Percentiles rank a stretch among this genome's conserved stretches.
These are phyloP conservation scores for Boletellus ananas DNA, from an alignment of 768 basidiomycete species.

Conservation along the genomic window DNA sequence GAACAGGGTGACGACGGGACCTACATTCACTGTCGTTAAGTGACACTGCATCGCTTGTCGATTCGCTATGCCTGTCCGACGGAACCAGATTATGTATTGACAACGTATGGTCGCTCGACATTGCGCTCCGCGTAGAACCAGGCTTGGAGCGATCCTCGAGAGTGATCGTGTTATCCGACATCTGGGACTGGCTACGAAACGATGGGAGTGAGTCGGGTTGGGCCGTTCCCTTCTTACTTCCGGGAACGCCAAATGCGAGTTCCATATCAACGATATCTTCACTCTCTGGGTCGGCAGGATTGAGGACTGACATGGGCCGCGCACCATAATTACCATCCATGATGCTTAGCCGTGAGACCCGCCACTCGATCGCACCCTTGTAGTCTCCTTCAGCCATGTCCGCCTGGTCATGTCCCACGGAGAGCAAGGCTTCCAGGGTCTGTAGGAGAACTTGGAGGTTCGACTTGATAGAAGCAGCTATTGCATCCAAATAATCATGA, in stretches of 20 bases:
- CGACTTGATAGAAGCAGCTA: constrained; percentile 49
- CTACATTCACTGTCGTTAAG: constrained; percentile 26
- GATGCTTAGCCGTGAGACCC: constrained; percentile 66
- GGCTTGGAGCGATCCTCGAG: constrained; percentile 24
- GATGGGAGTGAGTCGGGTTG: constrained; percentile 25
- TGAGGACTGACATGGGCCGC: constrained; percentile 37
- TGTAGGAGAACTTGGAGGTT: constrained; percentile 56
- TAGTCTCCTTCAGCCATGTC: constrained; percentile 68
- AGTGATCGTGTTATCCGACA: constrained; percentile 34
- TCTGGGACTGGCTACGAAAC: constrained; percentile 32
- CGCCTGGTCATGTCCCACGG: constrained; percentile 67
- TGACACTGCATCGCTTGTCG: constrained; percentile 18
- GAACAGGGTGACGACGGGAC: background rate
- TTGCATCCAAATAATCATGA: constrained; percentile 45
- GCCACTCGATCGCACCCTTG: constrained; percentile 72
- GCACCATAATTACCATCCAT: constrained; percentile 49
- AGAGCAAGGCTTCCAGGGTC: constrained; percentile 58
- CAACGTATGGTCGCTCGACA: constrained; percentile 24
- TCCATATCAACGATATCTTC: constrained; percentile 60
- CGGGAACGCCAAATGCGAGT: constrained; percentile 43
- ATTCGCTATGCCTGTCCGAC: constrained; percentile 20
- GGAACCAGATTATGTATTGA: constrained; percentile 25
- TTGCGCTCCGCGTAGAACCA: constrained; percentile 16
- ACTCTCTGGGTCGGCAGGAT: constrained; percentile 38
- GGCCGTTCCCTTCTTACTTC: constrained; percentile 27